Base-by-base conservation (phyloP, 768 basidiomycete genomes). In the Heimioporus sp. region DNA sequence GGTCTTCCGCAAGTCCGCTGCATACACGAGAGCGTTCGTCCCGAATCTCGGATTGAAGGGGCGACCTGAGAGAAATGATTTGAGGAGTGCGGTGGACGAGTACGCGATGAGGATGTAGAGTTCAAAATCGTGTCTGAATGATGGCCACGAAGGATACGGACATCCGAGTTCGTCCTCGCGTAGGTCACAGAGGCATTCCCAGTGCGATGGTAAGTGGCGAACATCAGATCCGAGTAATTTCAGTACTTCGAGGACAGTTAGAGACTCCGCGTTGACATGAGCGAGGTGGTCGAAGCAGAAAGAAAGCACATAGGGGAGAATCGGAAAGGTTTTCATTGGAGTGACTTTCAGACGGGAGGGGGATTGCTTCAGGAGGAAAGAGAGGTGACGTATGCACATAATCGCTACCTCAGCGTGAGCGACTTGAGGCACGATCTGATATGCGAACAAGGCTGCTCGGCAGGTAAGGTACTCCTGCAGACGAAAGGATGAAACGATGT, bases 391-490 rank as follows among this genome's bases (percentile, higher is more conserved):
- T 35, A 46, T 35, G 34, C 45, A 46, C 12, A 46, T 8, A 10
- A 36, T n/a, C 10, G n/a, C 17, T 10, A 46, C 19, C 6, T 24
- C n/a, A 3, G 32, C 45, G 10, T 46, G 45, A 10, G 45, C 45
- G 6, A 36, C 8, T 11, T 20, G 45, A 7, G 30, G 20, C 8
- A 21, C 36, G 19, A 46, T 34, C 4, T 21, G 34, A 38, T 24
- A 47, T n/a, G 19, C 16, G 8, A 21, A 17, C 15, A 45, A 16
- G 9, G 42, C n/a, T 17, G 13, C 17, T 35, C 32, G 34, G 10
- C 36, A 10, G 10, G 32, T 38, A 19, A 54, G 41, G 20, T 54
- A 54, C 19, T 54, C 52, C 52, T 54, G 40, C 35, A 36, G 35
- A 16, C 3, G 12, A 36, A 16, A 36, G 11, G 5, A 36, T 36